Conservation (phyloP, 2,329 filamentous ascomycete genomes). For the Calonectria ilicicola region DNA sequence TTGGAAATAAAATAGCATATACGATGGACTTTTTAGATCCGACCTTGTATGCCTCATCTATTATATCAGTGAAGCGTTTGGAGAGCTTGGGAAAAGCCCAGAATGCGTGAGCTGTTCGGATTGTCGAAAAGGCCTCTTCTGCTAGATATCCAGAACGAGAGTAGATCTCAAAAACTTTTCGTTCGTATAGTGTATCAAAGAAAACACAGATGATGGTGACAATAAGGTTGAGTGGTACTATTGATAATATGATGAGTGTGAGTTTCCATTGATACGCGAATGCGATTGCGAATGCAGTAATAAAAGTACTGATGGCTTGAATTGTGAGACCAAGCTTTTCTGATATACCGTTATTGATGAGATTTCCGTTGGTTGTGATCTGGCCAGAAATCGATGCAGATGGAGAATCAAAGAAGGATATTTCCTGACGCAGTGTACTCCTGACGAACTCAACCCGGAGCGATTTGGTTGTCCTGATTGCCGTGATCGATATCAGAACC, state of each 20-base stretch:
- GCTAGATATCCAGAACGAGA: conserved; percentile 57
- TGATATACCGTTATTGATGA: conserved; percentile 57
- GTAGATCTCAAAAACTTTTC: conserved; percentile 57
- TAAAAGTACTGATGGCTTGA: conserved; percentile 53
- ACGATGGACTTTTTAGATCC: conserved; percentile 58
- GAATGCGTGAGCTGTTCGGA: conserved; percentile 64
- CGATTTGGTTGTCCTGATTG: conserved; percentile 50
- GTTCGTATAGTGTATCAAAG: conserved; percentile 56
- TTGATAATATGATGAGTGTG: conserved; percentile 57
- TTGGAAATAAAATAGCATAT: conserved; percentile 57
- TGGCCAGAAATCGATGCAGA: conserved; percentile 58
- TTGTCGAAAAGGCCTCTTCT: conserved; percentile 61
- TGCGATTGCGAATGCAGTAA: conserved; percentile 54
- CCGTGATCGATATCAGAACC: conserved; percentile 51
- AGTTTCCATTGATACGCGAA: conserved; percentile 56
- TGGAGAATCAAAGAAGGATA: conserved; percentile 65
- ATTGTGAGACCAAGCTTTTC: conserved; percentile 59
- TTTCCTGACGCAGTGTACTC: conserved; percentile 61
- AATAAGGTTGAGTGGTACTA: conserved; percentile 58
- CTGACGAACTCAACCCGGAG: conserved; percentile 53
- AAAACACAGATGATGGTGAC: conserved; percentile 52
- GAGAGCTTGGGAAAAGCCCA: conserved; percentile 59
- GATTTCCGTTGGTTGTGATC: conserved; percentile 61
- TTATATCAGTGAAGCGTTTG: conserved; percentile 54
- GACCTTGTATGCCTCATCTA: conserved; percentile 53